Conservation (phyloP, 148 eudicot species). For the Arctostaphylos glauca region DNA sequence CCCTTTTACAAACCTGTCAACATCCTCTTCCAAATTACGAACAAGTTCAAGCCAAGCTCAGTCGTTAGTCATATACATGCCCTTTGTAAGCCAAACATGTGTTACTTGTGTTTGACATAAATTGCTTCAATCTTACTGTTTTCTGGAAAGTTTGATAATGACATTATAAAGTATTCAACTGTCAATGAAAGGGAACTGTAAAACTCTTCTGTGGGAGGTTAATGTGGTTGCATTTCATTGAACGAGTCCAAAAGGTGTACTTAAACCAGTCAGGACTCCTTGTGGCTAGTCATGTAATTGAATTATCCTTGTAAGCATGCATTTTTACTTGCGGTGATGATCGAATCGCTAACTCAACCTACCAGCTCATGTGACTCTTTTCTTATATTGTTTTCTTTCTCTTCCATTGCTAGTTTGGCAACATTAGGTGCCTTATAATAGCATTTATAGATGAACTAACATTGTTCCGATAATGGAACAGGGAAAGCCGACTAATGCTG, state of each 20-base stretch:
- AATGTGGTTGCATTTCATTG: background rate
- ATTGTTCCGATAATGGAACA: constrained; percentile 20
- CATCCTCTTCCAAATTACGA: background rate
- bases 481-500: constrained; percentile 38
- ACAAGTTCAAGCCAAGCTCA: background rate
- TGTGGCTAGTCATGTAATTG: background rate
- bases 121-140: background rate
- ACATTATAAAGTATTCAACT: background rate
- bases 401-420: background rate
- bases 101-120: background rate
- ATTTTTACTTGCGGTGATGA: background rate
- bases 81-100: background rate
- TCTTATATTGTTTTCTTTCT: background rate
- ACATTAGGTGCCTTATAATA: constrained; percentile 6
- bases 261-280: background rate
- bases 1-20: background rate
- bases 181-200: background rate
- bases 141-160: background rate
- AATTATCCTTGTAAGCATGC: background rate
- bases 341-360: background rate
- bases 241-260: background rate
- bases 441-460: background rate
- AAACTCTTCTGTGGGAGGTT: background rate
- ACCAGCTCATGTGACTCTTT: background rate
- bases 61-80: background rate